These are phyloP conservation scores for Echites panduratus DNA, from an alignment of 257 asterid genomes.

Conservation along the genomic window DNA sequence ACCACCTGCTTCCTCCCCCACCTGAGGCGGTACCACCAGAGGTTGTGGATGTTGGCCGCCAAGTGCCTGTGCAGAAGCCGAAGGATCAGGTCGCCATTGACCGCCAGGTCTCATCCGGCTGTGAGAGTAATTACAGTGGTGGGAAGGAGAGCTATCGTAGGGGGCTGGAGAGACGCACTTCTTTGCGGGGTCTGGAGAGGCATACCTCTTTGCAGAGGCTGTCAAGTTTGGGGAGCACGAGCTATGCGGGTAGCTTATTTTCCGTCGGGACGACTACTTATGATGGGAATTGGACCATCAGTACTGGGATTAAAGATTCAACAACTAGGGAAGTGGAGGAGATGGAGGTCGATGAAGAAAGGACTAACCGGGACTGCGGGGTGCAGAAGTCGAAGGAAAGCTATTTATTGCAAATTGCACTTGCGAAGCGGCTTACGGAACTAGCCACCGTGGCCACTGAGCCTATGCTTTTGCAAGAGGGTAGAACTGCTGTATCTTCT, in stretches of 20 bases:
- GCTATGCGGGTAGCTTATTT: slow-evolving; percentile 74
- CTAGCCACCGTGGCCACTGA: slow-evolving; percentile 54
- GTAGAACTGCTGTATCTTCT: slow-evolving; percentile 39
- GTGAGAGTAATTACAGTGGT: slow-evolving; percentile 30
- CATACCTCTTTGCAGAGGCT: slow-evolving; percentile 57
- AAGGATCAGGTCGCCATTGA: slow-evolving; percentile 17
- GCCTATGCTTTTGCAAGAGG: slow-evolving; percentile 41
- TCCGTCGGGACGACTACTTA: slow-evolving; percentile 64
- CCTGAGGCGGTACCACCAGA: slow-evolving; percentile 25
- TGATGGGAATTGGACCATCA: slow-evolving; percentile 69
- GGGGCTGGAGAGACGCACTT: slow-evolving; percentile 42
- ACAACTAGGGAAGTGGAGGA: slow-evolving; percentile 37
- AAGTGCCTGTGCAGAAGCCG: slow-evolving; percentile 5
- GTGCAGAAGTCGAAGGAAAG: slow-evolving; percentile 54
- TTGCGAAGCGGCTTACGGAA: slow-evolving; percentile 61
- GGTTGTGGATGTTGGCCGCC: slow-evolving; percentile 25
- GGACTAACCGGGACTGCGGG: slow-evolving; percentile 18
- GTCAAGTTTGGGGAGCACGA: slow-evolving; percentile 67
- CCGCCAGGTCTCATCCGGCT: slow-evolving; percentile 17
- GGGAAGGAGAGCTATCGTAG: slow-evolving; percentile 28
- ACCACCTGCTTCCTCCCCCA: slow-evolving; percentile 37
- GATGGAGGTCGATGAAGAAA: slow-evolving; percentile 23
- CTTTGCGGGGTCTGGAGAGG: slow-evolving; percentile 56
- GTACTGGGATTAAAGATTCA: slow-evolving; percentile 39
- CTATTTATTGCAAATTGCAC: slow-evolving; percentile 58